Evolutionary conservation across 2,329 filamentous ascomycete genomes (phyloP), one percentile per base, ranked within the genome.

Genomic region (Colletotrichum lentis): DNA sequence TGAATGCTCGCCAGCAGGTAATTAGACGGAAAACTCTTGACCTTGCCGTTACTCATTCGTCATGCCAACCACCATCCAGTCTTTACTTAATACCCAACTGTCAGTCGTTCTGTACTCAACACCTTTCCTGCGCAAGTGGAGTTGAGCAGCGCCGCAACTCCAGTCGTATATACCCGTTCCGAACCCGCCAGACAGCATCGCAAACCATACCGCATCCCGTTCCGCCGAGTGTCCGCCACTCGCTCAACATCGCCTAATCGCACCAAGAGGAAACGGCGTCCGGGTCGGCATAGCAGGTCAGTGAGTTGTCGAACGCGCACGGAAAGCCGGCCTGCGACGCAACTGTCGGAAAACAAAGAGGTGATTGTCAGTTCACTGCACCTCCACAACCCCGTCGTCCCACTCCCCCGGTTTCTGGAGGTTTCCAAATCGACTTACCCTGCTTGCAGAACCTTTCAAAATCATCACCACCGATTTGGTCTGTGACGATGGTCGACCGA

Each of bases 191-290:
- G 10, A 27, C 31, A 3, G 11, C 8, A 10, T 41, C 6, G 35
- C 31, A 22, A 52, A n/a, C n/a, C n/a, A n/a, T n/a, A n/a, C n/a
- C n/a, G n/a, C n/a, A n/a, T n/a, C n/a, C n/a, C n/a, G n/a, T n/a
- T n/a, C n/a, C n/a, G n/a, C n/a, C n/a, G n/a, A n/a, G n/a, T n/a
- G n/a, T n/a, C n/a, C n/a, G n/a, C n/a, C n/a, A n/a, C n/a, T n/a
- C n/a, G n/a, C n/a, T n/a, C n/a, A n/a, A 35, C 31, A 35, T 35
- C 7, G 31, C 8, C 24, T 50, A 50, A 11, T 60, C 57, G 31
- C 57, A 60, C n/a, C 31, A 60, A 20, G 57, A 60, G 11, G 31
- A 24, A 11, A 60, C 57, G 3, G 31, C 5, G 8, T 60, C 31
- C 3, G n/a, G 44, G 11, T 60, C 57, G 8, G 57, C 57, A 3